A percentile compares a stretch with the other conserved stretches of the same genome.
phyloP scores from a whole-genome alignment of 2,329 filamentous ascomycete species.

The Sphaerulina vaccinii region DNA sequence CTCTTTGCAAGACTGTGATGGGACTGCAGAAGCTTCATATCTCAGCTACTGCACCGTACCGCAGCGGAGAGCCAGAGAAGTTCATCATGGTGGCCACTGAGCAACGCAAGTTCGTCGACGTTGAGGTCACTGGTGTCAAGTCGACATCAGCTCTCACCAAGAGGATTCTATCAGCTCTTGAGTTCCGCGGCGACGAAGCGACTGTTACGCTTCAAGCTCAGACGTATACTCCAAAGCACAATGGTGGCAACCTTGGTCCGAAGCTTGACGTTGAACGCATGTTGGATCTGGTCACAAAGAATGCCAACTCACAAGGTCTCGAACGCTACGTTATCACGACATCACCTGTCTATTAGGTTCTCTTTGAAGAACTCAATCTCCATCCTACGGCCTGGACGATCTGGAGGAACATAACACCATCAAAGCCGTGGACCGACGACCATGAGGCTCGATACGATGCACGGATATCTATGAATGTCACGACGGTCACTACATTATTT shows the following conservation, averaged over 20 bases:
- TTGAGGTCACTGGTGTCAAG: background rate
- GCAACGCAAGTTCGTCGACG: background rate
- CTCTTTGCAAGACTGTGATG: background rate
- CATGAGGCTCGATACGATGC: too few species aligned
- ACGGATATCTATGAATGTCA: too few species aligned
- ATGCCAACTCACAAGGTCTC: background rate
- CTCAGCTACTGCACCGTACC: background rate
- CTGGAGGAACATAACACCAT: too few species aligned
- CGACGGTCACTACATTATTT: too few species aligned
- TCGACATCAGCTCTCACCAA: background rate
- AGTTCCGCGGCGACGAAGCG: too few species aligned
- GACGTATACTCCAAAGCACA: too few species aligned
- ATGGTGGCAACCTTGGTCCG: background rate
- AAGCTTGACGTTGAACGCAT: background rate
- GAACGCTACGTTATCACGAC: too few species aligned
- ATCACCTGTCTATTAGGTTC: too few species aligned
- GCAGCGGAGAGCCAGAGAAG: background rate
- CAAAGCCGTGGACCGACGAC: too few species aligned
- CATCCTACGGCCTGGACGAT: too few species aligned
- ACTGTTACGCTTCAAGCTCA: too few species aligned
- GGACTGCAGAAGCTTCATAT: conserved; percentile 11
- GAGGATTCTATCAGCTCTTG: background rate
- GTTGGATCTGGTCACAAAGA: background rate
- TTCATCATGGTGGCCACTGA: conserved; percentile 11
- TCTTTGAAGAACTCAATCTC: too few species aligned